A percentile compares a stretch with the other conserved stretches of the same genome.
Evolutionary conservation across 768 basidiomycete species (phyloP).

Genomic region (Rhodotorula toruloides): DNA sequence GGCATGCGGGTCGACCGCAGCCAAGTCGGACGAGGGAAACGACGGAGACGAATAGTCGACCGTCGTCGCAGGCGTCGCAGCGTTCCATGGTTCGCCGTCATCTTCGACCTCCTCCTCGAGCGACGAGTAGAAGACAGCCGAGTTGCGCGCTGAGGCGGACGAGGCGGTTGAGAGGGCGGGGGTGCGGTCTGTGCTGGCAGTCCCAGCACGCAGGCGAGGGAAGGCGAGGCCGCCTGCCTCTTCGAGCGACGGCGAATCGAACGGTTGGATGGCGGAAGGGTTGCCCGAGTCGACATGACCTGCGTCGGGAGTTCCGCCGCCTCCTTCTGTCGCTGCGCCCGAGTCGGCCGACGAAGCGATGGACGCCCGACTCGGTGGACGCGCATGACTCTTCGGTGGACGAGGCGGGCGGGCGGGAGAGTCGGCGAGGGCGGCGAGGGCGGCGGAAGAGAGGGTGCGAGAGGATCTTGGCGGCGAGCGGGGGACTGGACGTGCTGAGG

Average conservation of each 20-base stretch:
- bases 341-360: background rate
- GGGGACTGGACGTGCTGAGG: too few relatives aligned
- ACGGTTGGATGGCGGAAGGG: too few relatives aligned
- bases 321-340: too few relatives aligned
- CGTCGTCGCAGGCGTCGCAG: conserved; percentile 10
- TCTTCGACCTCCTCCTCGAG: background rate
- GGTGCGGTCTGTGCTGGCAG: too few relatives aligned
- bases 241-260: too few relatives aligned
- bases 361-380: background rate
- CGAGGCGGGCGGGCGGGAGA: conserved; percentile 14
- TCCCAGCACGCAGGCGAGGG: too few relatives aligned
- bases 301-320: too few relatives aligned
- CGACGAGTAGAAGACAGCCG: background rate
- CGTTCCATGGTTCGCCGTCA: background rate
- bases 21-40: background rate
- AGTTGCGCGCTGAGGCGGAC: background rate
- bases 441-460: conserved; percentile 15
- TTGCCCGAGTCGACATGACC: background rate
- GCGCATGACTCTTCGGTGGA: background rate
- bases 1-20: background rate
- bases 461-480: background rate
- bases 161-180: too few relatives aligned
- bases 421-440: conserved; percentile 18
- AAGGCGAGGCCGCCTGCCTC: too few relatives aligned
- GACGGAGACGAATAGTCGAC: background rate